Evolutionary conservation across 2,329 filamentous ascomycete species (phyloP).

Genomic region (Fusarium albidum): DNA sequence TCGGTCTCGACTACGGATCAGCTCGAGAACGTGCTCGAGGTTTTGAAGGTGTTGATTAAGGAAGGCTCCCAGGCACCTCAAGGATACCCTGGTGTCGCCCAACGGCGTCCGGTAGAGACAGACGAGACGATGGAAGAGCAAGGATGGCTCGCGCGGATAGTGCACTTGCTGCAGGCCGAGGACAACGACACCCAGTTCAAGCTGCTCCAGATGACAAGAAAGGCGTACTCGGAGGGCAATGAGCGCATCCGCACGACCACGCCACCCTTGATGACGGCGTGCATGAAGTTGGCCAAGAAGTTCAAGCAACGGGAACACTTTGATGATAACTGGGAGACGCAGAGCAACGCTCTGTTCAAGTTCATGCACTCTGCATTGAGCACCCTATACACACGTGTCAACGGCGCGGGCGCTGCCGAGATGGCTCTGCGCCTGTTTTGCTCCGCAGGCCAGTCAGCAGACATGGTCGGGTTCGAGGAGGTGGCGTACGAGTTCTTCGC

Average conservation of each 20-base stretch:
- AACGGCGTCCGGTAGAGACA: slow-evolving; percentile 81
- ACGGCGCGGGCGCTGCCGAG: slow-evolving; percentile 79
- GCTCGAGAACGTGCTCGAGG: slow-evolving; percentile 86
- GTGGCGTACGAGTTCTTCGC: slow-evolving; percentile 98
- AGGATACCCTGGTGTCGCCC: slow-evolving; percentile 83
- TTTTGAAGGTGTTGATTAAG: slow-evolving; percentile 90
- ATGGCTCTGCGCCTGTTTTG: slow-evolving; percentile 90
- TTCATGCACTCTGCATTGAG: slow-evolving; percentile 92
- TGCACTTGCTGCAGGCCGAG: slow-evolving; percentile 83
- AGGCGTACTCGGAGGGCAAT: slow-evolving; percentile 89
- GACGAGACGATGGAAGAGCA: slow-evolving; percentile 99
- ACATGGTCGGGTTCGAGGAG: slow-evolving; percentile 91
- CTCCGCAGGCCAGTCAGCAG: slow-evolving; percentile 90
- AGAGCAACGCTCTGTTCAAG: slow-evolving; percentile 84
- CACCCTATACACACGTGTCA: slow-evolving; percentile 86
- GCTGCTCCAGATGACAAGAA: slow-evolving; percentile 86
- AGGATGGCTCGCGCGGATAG: slow-evolving; percentile 92
- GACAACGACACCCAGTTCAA: slow-evolving; percentile 96
- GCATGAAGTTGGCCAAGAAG: slow-evolving; percentile 86
- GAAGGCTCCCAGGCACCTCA: slow-evolving; percentile 87
- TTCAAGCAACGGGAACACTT: slow-evolving; percentile 92
- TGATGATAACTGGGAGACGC: slow-evolving; percentile 69
- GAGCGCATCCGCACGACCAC: slow-evolving; percentile 97
- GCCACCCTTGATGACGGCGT: slow-evolving; percentile 87
- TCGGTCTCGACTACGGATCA: slow-evolving; percentile 80